Evolutionary conservation across 2,329 filamentous ascomycete genomes (phyloP), one percentile per base, ranked within the genome.

Genomic region (Cercospora canescens): DNA sequence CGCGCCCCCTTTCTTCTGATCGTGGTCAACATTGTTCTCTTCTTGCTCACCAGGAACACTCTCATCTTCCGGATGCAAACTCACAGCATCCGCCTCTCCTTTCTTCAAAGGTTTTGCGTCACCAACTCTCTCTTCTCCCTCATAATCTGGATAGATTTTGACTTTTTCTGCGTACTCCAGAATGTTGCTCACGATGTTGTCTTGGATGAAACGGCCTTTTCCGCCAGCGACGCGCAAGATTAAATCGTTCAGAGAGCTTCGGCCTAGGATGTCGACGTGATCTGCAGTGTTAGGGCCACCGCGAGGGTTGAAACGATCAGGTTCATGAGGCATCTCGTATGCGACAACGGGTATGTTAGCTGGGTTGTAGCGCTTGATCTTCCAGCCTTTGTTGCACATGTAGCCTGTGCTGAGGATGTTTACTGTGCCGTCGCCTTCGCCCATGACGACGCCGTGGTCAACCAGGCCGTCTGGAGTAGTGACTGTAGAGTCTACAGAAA

Each of bases 321-420:
- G 95, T 75, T 98, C 94, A 76, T 99, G 95, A 1, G 90, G 91
- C 95, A 99, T 99, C 81, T 99, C 95, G 67, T 91, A 93, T 0
- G 94, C 91, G 45, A 89, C 96, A 69, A 99, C 83, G 73, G 93
- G 88, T 34, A 90, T 86, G 1, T 90, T 89, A 0, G 93, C 91
- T 0, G 95, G 95, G 74, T 99, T 99, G 78, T 96, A 99, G 37
- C 95, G 87, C 79, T 93, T 93, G 79, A 97, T 91, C 65, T 89
- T 89, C 95, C 95, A 99, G 3, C 95, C 95, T 73, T 90, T 93
- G 72, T 93, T 91, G 78, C 95, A 99, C 95, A 99, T 98, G 78
- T 98, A 99, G 2, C 94, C 95, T 0, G 89, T 88, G 72, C 91
- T 96, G 11, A 99, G 81, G n/a, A 99, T 80, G 70, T 94, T 96